Evolutionary conservation across 768 basidiomycete species (phyloP).

Genomic region (Amanita muscaria): DNA sequence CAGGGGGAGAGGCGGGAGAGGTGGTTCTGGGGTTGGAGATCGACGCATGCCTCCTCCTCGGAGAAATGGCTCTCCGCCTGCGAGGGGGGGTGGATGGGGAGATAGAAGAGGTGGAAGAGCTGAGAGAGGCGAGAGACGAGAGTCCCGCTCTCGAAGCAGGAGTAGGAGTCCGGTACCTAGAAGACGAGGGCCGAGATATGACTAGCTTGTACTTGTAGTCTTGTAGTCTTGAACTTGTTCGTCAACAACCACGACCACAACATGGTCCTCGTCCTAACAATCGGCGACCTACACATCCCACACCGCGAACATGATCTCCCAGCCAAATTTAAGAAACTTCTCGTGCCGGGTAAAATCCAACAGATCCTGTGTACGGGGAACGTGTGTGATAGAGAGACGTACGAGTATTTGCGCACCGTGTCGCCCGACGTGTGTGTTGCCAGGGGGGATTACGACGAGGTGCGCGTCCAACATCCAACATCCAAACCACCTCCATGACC

Average conservation of each 20-base stretch:
- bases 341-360: slow-evolving; percentile 94
- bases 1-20: slow-evolving; percentile 16
- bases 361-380: slow-evolving; percentile 98
- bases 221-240: no score
- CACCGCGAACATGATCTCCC: slow-evolving; percentile 86
- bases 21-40: slow-evolving; percentile 30
- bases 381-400: slow-evolving; percentile 94
- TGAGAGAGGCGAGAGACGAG: not conserved
- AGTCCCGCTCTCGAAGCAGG: no score
- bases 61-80: slow-evolving; percentile 32
- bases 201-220: slow-evolving; percentile 13
- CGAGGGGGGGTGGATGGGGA: slow-evolving; percentile 29
- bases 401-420: slow-evolving; percentile 92
- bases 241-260: no score
- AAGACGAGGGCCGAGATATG: no score
- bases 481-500: no score
- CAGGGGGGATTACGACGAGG: slow-evolving; percentile 94
- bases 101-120: slow-evolving; percentile 22
- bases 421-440: slow-evolving; percentile 89
- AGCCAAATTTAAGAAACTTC: slow-evolving; percentile 91
- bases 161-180: slow-evolving; percentile 17
- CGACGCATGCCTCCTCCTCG: slow-evolving; percentile 45
- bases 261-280: slow-evolving; percentile 92
- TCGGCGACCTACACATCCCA: slow-evolving; percentile 97
- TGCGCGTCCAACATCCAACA: slow-evolving; percentile 28